These are phyloP conservation scores for Draba incana DNA, from an alignment of 345 rosid genomes.

Conservation along the genomic window DNA sequence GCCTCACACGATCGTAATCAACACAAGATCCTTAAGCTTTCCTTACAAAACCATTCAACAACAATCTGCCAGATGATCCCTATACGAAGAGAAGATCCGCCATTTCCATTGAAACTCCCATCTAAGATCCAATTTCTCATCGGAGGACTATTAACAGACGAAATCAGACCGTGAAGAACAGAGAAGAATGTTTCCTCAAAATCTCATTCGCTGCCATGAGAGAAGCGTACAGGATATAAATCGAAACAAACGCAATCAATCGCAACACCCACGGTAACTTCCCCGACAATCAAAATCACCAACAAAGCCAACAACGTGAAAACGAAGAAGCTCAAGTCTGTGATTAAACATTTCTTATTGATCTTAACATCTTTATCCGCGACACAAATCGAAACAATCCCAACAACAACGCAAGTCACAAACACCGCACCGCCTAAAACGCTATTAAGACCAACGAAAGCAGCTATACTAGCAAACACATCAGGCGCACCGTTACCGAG, in stretches of 20 bases:
- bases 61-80: conserved; percentile 57
- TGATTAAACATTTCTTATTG: conserved; percentile 69
- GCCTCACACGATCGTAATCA: conserved; percentile 59
- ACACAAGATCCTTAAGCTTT: conserved; percentile 75
- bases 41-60: conserved; percentile 74
- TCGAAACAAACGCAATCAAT: conserved; percentile 60
- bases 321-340: conserved; percentile 79
- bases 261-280: conserved; percentile 58
- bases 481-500: conserved; percentile 94
- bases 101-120: too few relatives aligned
- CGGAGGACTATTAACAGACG: conserved; percentile 73
- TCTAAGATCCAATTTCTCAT: conserved; percentile 53
- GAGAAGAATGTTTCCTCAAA: conserved; percentile 80
- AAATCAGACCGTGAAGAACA: conserved; percentile 73
- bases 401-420: conserved; percentile 74
- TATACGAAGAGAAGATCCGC: too few relatives aligned
- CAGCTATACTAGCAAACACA: conserved; percentile 83
- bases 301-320: conserved; percentile 56
- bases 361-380: conserved; percentile 51
- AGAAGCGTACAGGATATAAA: conserved; percentile 70
- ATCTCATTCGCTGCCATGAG: conserved; percentile 89
- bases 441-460: conserved; percentile 77
- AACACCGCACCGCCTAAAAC: conserved; percentile 86
- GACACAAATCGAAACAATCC: conserved; percentile 59
- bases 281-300: conserved; percentile 56